These are phyloP conservation scores for Ehretia macrophylla DNA, from an alignment of 257 asterid genomes.

Conservation along the genomic window DNA sequence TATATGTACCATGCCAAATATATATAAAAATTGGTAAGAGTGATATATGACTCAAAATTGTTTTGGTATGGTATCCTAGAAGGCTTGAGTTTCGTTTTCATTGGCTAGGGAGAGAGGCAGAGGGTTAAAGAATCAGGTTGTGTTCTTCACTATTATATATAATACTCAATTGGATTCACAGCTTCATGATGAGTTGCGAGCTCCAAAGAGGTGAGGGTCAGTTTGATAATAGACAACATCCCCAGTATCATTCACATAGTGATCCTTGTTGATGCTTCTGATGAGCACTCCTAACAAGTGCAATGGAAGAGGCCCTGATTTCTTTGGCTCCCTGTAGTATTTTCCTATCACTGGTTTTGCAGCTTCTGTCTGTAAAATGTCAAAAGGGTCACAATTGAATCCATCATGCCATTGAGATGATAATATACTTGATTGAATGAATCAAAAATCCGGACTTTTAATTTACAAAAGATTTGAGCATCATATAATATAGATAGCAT, in stretches of 20 bases:
- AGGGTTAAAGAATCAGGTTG: no score
- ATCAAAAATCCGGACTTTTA: neutral
- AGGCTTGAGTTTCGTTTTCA: no score
- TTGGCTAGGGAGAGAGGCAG: no score
- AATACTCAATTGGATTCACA: no score
- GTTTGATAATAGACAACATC: slow-evolving; percentile 64
- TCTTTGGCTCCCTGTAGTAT: slow-evolving; percentile 72
- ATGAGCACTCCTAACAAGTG: slow-evolving; percentile 55
- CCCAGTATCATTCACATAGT: slow-evolving; percentile 67
- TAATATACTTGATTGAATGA: no score
- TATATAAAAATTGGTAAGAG: no score
- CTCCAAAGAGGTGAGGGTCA: slow-evolving; percentile 42
- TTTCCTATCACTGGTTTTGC: slow-evolving; percentile 76
- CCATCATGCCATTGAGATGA: no score
- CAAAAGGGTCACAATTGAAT: slow-evolving; percentile 9
- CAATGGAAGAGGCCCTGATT: slow-evolving; percentile 68
- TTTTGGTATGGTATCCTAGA: no score
- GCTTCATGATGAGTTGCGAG: neutral
- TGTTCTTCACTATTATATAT: no score
- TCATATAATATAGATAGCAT: no score
- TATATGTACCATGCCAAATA: no score
- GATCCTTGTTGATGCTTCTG: slow-evolving; percentile 66
- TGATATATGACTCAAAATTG: no score
- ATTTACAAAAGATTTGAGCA: neutral
- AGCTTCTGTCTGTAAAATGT: slow-evolving; percentile 67